These are phyloP conservation scores for Colletotrichum lupini DNA, from an alignment of 2,329 filamentous ascomycete species.

Conservation along the genomic window DNA sequence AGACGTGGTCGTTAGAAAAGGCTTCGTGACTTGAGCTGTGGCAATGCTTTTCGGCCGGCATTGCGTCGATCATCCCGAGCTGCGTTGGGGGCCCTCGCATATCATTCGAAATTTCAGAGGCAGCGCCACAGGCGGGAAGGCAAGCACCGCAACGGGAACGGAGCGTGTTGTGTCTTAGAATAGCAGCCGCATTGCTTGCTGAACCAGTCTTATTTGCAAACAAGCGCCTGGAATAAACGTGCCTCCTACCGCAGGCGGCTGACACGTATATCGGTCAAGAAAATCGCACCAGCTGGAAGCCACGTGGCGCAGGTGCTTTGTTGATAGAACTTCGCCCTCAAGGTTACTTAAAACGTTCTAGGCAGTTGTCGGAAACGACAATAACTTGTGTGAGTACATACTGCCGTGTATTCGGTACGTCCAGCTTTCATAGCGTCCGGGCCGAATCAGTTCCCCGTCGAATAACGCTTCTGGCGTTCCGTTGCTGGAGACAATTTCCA, in stretches of 20 bases:
- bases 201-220: not conserved
- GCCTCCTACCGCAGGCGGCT: not conserved
- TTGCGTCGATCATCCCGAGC: conserved; percentile 22
- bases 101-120: conserved; percentile 7
- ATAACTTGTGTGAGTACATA: not conserved
- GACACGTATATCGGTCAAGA: not conserved
- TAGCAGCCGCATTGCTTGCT: not conserved
- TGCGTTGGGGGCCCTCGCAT: conserved; percentile 16
- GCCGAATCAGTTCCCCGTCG: not conserved
- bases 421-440: not conserved
- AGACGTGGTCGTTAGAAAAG: conserved; percentile 3
- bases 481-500: not conserved
- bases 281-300: not conserved
- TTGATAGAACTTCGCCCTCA: conserved; percentile 1
- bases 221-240: not conserved
- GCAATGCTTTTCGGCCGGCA: not conserved
- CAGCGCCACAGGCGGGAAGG: conserved; percentile 5
- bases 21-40: conserved; percentile 11
- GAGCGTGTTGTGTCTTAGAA: conserved; percentile 6
- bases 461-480: not conserved
- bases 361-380: too few species aligned
- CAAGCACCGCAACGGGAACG: not conserved
- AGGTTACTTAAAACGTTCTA: not conserved
- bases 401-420: not conserved
- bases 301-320: conserved; percentile 14